Base-by-base conservation (phyloP, 2,329 filamentous ascomycete genomes). In the Mariannaea sp. region DNA sequence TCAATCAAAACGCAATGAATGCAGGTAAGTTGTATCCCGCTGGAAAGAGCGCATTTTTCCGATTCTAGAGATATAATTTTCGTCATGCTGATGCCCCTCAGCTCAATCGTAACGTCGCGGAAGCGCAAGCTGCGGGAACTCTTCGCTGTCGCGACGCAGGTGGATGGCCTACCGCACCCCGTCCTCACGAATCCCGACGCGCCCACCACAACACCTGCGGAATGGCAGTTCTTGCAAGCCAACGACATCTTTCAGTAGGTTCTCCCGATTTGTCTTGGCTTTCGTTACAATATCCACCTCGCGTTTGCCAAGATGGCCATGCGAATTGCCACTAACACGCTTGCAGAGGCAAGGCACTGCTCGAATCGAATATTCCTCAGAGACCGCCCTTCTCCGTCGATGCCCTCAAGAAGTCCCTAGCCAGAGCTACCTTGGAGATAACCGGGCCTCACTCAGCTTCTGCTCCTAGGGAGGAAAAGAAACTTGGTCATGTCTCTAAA, bases 111-210 rank as follows among this genome's bases (percentile, higher is more conserved):
- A 80, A 82, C 81, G 75, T 90, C 89, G 81, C 88, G 90, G 75
- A 94, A 95, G 84, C 87, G 90, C 75, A 95, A 95, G 81, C 82
- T 96, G 72, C 87, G 88, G 73, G 89, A 94, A 78, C 83, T 96
- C 67, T 96, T 89, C 79, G 81, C 83, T 66, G 84, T 89, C 81
- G 87, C 89, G 79, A 88, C 88, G 73, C 84, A 86, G 73, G 75
- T 80, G 69, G 79, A 84, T 73, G 76, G 77, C 71, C 77, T 86
- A 66, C 82, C 83, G 66, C 80, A 82, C 70, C 75, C 79, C 73
- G 77, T 78, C 71, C 78, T 83, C 70, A 76, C 77, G 66, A 79
- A 81, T 61, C 73, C 75, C 62, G 82, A 85, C 78, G 79, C 79
- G 77, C 78, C 77, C 53, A 74, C 79, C 54, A 71, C 75, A 68